Evolutionary conservation across 805 yeast genomes (phyloP).

Genomic region (Wickerhamomyces pijperi): DNA sequence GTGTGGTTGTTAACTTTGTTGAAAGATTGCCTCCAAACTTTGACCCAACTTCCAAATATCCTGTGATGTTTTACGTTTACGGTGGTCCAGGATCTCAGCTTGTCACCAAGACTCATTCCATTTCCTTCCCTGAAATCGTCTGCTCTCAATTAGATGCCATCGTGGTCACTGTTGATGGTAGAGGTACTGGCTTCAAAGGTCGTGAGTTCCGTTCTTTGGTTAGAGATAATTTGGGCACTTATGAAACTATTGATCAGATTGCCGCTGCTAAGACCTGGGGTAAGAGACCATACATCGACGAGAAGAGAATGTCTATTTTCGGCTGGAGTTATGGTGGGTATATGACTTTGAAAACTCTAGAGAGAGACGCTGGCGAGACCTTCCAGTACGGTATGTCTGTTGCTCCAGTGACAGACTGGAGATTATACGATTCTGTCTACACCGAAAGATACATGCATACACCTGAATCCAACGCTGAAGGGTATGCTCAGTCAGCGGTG

Average conservation of each 20-base stretch:
- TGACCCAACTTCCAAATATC: constrained; percentile 45
- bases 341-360: constrained; percentile 81
- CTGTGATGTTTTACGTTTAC: constrained; percentile 80
- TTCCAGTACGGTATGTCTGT: constrained; percentile 90
- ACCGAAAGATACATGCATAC: constrained; percentile 92
- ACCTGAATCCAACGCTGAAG: constrained; percentile 56
- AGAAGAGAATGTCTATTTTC: constrained; percentile 71
- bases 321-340: constrained; percentile 99
- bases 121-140: constrained; percentile 63
- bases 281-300: constrained; percentile 51
- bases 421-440: constrained; percentile 81
- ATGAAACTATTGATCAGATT: constrained; percentile 81
- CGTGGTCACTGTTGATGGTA: constrained; percentile 91
- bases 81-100: constrained; percentile 95
- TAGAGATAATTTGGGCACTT: constrained; percentile 69
- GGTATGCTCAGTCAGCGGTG: constrained; percentile 51
- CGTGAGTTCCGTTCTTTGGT: constrained; percentile 67
- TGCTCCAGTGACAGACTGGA: constrained; percentile 97
- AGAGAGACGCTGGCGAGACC: constrained; percentile 60
- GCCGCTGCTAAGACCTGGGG: constrained; percentile 72
- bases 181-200: constrained; percentile 93
- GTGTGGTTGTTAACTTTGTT: constrained; percentile 43
- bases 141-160: constrained; percentile 72
- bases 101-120: constrained; percentile 49
- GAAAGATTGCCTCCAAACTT: constrained; percentile 76